Evolutionary conservation across 2,329 filamentous ascomycete species (phyloP), one percentile per base, ranked within the genome.

Genomic region (Pseudogymnoascus sp.): DNA sequence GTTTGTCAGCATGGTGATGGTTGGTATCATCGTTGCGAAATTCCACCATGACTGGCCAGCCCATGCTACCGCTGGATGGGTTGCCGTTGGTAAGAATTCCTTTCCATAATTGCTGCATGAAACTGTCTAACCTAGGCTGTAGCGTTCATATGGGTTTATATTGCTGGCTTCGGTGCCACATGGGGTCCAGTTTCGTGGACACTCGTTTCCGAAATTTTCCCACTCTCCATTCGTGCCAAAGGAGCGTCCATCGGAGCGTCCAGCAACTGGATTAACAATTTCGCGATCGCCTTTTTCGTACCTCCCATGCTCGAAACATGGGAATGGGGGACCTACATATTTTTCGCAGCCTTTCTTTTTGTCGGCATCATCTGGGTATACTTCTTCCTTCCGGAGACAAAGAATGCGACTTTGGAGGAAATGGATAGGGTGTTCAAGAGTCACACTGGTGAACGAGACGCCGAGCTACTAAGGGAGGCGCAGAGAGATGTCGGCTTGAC

Each of bases 301-400:
- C 77, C 77, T 2, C 72, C 75, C 8, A 81, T 78, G 74, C 67
- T 77, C 6, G 67, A 68, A 33, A 65, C 65, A 31, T 77, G 75
- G 64, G 67, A 74, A n/a, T 83, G 78, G 70, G 81, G 81, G 13
- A 81, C 80, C 0, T 84, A 83, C 66, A 79, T 84, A 64, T 83
- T 84, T 73, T 84, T 84, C 63, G 80, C 80, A 0, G 74, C 74
- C 0, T 77, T 82, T 61, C 78, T 80, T 48, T 73, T 77, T 3
- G 68, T 71, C 1, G 77, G 79, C 2, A 75, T 78, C 29, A 68
- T 78, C 3, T 83, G 78, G 69, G 75, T 81, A 2, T 82, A 74
- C 66, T 77, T 80, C 66, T 77, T 75, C 58, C 72, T 84, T 2
- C 82, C 82, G 0, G 81, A 84, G 68, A 84, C 82, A 3, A 84